A percentile compares a stretch with the other conserved stretches of the same genome.
Conservation (phyloP, 495 filamentous ascomycete species). For the Penicillium atrosanguineum region DNA sequence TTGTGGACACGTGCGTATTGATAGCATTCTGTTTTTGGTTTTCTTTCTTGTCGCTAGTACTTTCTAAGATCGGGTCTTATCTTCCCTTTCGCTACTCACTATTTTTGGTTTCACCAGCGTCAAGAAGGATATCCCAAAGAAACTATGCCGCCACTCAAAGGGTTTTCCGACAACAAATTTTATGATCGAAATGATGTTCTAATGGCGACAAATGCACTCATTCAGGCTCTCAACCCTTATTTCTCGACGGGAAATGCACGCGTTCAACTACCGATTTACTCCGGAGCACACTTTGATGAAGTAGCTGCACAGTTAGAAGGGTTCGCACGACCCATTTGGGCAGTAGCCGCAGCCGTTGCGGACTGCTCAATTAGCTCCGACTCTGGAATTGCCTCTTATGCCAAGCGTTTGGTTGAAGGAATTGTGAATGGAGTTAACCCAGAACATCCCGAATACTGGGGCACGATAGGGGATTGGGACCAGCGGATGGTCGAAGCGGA, state of each 20-base stretch:
- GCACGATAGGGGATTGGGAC: constrained; percentile 16
- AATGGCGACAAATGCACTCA: constrained; percentile 10
- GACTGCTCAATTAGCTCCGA: not conserved
- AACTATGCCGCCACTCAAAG: constrained; percentile 9
- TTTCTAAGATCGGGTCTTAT: not conserved
- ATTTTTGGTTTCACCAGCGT: too few relatives aligned
- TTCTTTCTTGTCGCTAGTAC: not conserved
- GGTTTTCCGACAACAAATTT: constrained; percentile 11
- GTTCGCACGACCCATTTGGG: constrained; percentile 22
- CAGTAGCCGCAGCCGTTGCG: constrained; percentile 10
- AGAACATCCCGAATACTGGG: constrained; percentile 24
- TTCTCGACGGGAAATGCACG: constrained; percentile 12
- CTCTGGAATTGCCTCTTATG: not conserved
- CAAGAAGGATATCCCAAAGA: too few relatives aligned
- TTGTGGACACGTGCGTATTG: not conserved
- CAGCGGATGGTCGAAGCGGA: constrained; percentile 27
- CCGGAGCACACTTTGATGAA: constrained; percentile 21
- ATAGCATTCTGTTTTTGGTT: too few relatives aligned
- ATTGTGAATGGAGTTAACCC: constrained; percentile 16
- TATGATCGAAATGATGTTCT: constrained; percentile 12
- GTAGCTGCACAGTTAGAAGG: constrained; percentile 22
- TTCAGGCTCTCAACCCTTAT: constrained; percentile 12
- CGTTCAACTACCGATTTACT: constrained; percentile 17
- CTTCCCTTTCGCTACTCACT: too few relatives aligned
- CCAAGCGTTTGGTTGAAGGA: constrained; percentile 5